These are phyloP conservation scores for Ceratonia siliqua DNA, from an alignment of 306 rosid genomes.

Conservation along the genomic window DNA sequence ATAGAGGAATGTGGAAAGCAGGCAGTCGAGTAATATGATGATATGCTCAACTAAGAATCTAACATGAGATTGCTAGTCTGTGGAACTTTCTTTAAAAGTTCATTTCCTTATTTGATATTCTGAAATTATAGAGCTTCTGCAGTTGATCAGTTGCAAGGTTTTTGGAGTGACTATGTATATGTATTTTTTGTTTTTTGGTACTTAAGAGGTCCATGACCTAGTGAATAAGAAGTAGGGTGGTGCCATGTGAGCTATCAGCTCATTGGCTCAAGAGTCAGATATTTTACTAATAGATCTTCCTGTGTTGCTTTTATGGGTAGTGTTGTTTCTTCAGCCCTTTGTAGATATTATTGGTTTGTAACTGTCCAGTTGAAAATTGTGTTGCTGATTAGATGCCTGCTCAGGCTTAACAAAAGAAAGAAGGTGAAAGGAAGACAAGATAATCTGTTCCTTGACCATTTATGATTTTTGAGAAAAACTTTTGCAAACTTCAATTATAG, in stretches of 20 bases:
- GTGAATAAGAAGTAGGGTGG: no score
- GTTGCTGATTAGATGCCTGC: conserved; percentile 12
- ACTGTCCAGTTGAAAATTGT: conserved; percentile 21
- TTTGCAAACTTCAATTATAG: background rate
- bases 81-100: conserved; percentile 2
- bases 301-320: conserved; percentile 8
- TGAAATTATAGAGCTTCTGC: background rate
- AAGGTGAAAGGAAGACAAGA: background rate
- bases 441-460: conserved; percentile 18
- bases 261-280: background rate
- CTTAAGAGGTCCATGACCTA: no score
- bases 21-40: background rate
- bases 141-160: background rate
- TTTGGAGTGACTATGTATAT: background rate
- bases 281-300: conserved; percentile 7
- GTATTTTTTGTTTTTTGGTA: no score
- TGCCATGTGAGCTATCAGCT: no score
- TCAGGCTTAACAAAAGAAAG: background rate
- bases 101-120: background rate
- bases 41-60: background rate
- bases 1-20: background rate
- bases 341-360: conserved; percentile 6
- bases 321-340: conserved; percentile 10
- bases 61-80: background rate
- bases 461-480: background rate